Evolutionary conservation across 192 early-diverging fungal species (phyloP).

Genomic region (Linnemannia schmuckeri): DNA sequence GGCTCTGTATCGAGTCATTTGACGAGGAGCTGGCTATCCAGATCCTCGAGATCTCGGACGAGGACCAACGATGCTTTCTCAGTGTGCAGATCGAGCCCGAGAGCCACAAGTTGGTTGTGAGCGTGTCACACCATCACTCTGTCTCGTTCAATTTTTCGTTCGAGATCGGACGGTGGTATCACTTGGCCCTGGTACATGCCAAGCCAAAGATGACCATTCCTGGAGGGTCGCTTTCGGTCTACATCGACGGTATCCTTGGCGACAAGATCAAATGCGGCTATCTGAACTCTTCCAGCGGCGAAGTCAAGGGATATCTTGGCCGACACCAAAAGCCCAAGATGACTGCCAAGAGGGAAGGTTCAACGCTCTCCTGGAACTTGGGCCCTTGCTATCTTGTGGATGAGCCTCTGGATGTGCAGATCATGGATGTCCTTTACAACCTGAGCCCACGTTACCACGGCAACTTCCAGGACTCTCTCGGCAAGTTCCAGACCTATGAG

Average conservation of each 20-base stretch:
- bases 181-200: slow-evolving; percentile 75
- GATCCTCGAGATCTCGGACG: slow-evolving; percentile 64
- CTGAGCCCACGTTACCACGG: slow-evolving; percentile 74
- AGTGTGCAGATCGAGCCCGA: slow-evolving; percentile 61
- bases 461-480: slow-evolving; percentile 73
- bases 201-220: slow-evolving; percentile 62
- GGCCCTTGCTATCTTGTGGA: slow-evolving; percentile 76
- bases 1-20: slow-evolving; percentile 72
- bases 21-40: slow-evolving; percentile 59
- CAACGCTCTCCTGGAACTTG: slow-evolving; percentile 68
- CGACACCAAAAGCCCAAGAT: slow-evolving; percentile 51
- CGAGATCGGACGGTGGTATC: slow-evolving; percentile 73
- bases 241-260: slow-evolving; percentile 71
- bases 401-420: slow-evolving; percentile 71
- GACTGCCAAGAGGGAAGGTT: slow-evolving; percentile 40
- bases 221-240: slow-evolving; percentile 64
- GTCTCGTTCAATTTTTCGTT: slow-evolving; percentile 66
- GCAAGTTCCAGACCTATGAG: slow-evolving; percentile 78
- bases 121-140: slow-evolving; percentile 60
- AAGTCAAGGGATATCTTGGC: slow-evolving; percentile 62
- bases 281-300: slow-evolving; percentile 55
- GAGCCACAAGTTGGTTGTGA: slow-evolving; percentile 60
- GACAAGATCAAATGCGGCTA: slow-evolving; percentile 71
- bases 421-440: slow-evolving; percentile 71
- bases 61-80: slow-evolving; percentile 60